Evolutionary conservation across 257 asterid genomes (phyloP).

Genomic region (Solanum ossicruentum): DNA sequence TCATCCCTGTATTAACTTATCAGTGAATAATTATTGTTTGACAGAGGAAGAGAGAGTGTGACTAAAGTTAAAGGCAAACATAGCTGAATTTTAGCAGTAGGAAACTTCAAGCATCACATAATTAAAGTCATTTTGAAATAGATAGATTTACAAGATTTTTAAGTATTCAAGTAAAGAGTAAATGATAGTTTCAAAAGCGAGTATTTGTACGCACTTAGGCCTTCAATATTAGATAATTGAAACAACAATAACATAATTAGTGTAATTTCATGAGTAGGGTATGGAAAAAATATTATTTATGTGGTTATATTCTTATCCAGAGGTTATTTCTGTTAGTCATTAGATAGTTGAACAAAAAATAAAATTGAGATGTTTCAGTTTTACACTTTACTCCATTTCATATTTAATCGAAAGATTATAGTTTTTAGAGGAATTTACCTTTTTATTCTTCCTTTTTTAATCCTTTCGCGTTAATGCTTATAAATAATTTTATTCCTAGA

Average conservation of each 20-base stretch:
- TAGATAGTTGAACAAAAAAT: not conserved
- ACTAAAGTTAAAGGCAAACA: not conserved
- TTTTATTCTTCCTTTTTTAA: not conserved
- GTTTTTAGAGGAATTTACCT: not conserved
- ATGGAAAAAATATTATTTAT: accelerated
- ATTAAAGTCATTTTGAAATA: not conserved
- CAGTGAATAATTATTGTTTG: too few species aligned
- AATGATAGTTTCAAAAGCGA: not conserved
- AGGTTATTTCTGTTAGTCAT: not conserved
- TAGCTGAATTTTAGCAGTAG: not conserved
- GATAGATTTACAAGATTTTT: too few species aligned
- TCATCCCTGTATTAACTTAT: too few species aligned
- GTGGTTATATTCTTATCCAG: not conserved
- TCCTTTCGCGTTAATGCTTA: not conserved
- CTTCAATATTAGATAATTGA: not conserved
- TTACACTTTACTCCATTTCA: not conserved
- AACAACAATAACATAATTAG: not conserved
- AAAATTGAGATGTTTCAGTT: not conserved
- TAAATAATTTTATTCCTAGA: not conserved
- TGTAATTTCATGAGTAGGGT: too few species aligned
- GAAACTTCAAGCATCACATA: not conserved
- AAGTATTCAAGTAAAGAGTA: not conserved
- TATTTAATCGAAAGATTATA: not conserved
- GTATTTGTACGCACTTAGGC: not conserved
- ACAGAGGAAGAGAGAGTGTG: too few species aligned